A percentile compares a stretch with the other conserved stretches of the same genome.
Evolutionary conservation across 2,329 filamentous ascomycete species (phyloP).

Genomic region (Aspergillus uvarum): DNA sequence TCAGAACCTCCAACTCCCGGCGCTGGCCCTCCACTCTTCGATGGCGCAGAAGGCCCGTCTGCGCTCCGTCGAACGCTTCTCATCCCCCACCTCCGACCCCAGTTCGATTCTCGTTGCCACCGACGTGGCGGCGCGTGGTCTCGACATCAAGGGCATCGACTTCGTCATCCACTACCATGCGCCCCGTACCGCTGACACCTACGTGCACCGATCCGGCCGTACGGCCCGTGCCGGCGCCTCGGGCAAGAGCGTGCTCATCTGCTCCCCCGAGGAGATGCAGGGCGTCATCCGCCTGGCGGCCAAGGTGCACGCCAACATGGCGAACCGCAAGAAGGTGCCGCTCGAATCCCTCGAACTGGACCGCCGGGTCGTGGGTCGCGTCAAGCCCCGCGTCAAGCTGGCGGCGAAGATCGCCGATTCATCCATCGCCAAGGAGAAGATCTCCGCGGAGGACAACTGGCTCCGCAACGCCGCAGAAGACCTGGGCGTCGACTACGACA

Average conservation of each 20-base stretch:
- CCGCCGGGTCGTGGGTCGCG: slow-evolving; percentile 69
- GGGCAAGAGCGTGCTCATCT: slow-evolving; percentile 83
- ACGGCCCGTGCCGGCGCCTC: slow-evolving; percentile 79
- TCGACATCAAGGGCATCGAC: slow-evolving; percentile 89
- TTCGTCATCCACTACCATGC: slow-evolving; percentile 94
- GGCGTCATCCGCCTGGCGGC: slow-evolving; percentile 79
- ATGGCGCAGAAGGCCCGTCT: slow-evolving; percentile 96
- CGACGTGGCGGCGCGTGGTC: slow-evolving; percentile 87
- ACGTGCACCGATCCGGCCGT: slow-evolving; percentile 92
- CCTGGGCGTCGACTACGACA: slow-evolving; percentile 89
- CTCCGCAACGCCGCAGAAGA: slow-evolving; percentile 83
- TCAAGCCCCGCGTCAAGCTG: slow-evolving; percentile 74
- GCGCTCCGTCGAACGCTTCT: slow-evolving; percentile 88
- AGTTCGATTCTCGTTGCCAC: slow-evolving; percentile 80
- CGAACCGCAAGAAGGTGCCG: slow-evolving; percentile 65
- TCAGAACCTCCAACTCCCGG: slow-evolving; percentile 74
- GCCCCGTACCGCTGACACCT: slow-evolving; percentile 84
- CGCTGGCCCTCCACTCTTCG: slow-evolving; percentile 79
- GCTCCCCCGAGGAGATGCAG: slow-evolving; percentile 84
- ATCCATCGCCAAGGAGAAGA: slow-evolving; percentile 81
- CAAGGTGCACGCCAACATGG: slow-evolving; percentile 72
- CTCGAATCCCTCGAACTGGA: slow-evolving; percentile 73
- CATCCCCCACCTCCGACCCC: slow-evolving; percentile 55
- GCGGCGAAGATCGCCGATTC: slow-evolving; percentile 88
- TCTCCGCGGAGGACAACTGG: slow-evolving; percentile 79